phyloP scores from a whole-genome alignment of 106 monocot species.

The Alisma plantagoaquatica region DNA sequence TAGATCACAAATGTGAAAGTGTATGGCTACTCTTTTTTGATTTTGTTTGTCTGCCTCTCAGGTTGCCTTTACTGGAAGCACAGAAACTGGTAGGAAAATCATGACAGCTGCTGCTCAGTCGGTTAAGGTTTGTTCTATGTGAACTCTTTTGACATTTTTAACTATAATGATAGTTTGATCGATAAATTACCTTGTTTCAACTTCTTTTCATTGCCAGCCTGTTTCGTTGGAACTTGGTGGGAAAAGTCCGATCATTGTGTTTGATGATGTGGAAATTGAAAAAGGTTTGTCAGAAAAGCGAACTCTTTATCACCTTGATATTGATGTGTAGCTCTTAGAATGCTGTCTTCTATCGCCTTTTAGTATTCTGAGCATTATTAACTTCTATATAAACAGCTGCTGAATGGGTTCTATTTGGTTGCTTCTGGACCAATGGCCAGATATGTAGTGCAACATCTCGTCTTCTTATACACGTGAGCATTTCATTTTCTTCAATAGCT shows the following conservation, averaged over 20 bases:
- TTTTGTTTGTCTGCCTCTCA: conserved; percentile 14
- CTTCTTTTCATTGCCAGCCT: conserved; percentile 37
- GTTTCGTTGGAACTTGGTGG: conserved; percentile 99
- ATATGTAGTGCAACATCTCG: conserved; percentile 99
- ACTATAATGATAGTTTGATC: not conserved
- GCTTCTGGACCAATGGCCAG: conserved; percentile 99
- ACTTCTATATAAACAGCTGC: conserved; percentile 41
- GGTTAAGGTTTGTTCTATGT: conserved; percentile 53
- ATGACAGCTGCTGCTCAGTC: conserved; percentile 83
- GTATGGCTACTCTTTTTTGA: too few relatives aligned
- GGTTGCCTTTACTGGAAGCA: conserved; percentile 96
- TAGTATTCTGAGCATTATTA: not conserved
- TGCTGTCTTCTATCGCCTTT: not conserved
- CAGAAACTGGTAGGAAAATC: conserved; percentile 75
- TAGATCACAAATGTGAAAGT: too few relatives aligned
- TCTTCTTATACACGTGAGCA: conserved; percentile 83
- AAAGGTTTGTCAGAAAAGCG: conserved; percentile 45
- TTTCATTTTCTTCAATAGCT: not conserved
- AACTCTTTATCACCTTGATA: not conserved
- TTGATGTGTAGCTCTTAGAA: not conserved
- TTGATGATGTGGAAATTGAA: conserved; percentile 96
- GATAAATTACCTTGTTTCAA: not conserved
- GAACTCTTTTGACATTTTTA: not conserved
- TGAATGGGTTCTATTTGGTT: conserved; percentile 93
- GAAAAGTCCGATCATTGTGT: conserved; percentile 96